Evolutionary conservation across 176 grass and related monocot genomes (phyloP), one percentile per base, ranked within the genome.

Genomic region (Musa acuminata): DNA sequence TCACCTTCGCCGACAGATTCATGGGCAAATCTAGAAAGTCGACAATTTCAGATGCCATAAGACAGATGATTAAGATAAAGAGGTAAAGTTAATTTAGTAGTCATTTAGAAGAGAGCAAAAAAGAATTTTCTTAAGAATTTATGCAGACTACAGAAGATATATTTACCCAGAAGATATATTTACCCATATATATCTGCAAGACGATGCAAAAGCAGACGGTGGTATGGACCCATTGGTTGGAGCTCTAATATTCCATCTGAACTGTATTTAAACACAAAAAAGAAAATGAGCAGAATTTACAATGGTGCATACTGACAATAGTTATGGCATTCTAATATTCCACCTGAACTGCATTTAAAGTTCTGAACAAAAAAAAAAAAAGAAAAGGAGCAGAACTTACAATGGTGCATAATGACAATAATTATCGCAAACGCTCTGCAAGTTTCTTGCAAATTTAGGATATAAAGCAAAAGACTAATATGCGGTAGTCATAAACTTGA

Each of bases 131-230:
- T 13, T 8, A 75, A 72, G 13, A 77, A 78, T 8, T 51, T 63
- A 62, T 17, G 11, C 20, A 76, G 29, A 49, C 6, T 13, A 69
- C 57, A 60, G 57, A 55, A 55, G 13, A 77, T 43, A 0, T n/a
- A n/a, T n/a, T n/a, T n/a, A n/a, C n/a, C n/a, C n/a, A n/a, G n/a
- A n/a, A n/a, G n/a, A n/a, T n/a, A n/a, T 29, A 48, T 43, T 2
- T 76, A 98, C 95, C 95, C 90, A 13, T 87, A 98, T 58, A 98
- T 98, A 84, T 98, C 95, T 13, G 95, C 90, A 10, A 98, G 90
- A 3, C 90, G 87, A 80, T 98, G 95, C 74, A 93, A 72, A 70
- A 98, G 90, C 13, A 93, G 82, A 64, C 90, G 95, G 27, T 98
- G 84, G 78, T 98, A 98, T 52, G 95, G 83, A 13, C 82, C 84